Percentiles rank a stretch among this genome's conserved stretches.
These are phyloP conservation scores for Peronospora belbahrii DNA, from an alignment of 352 stramenopile species.

Conservation along the genomic window DNA sequence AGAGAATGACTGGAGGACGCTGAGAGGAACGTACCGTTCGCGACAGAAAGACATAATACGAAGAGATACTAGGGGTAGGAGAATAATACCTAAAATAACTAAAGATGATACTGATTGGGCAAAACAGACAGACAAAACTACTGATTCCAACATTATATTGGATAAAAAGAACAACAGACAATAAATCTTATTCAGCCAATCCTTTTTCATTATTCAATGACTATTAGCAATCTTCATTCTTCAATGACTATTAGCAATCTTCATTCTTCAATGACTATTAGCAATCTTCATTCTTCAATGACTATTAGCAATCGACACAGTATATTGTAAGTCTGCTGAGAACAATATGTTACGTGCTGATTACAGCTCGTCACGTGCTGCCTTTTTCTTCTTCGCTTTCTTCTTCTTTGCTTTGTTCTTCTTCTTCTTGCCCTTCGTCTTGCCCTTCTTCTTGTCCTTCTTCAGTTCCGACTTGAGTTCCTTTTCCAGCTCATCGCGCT, in stretches of 20 bases:
- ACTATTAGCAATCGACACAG: too few species aligned
- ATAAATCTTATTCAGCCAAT: too few species aligned
- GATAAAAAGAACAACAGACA: too few species aligned
- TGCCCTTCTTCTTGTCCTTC: conserved; percentile 33
- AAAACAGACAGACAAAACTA: too few species aligned
- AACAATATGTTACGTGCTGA: too few species aligned
- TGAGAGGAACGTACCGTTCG: conserved; percentile 17
- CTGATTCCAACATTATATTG: too few species aligned
- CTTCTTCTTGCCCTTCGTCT: conserved; percentile 52
- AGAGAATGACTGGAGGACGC: conserved; percentile 39
- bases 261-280: not conserved
- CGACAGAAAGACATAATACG: conserved; percentile 29
- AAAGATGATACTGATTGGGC: too few species aligned
- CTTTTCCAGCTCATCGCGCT: conserved; percentile 46
- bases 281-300: too few species aligned
- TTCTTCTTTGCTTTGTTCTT: conserved; percentile 2
- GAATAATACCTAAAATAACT: not conserved
- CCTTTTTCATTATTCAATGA: too few species aligned
- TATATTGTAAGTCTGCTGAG: too few species aligned
- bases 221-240: too few species aligned
- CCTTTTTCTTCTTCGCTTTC: conserved; percentile 41
- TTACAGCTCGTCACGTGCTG: conserved; percentile 50
- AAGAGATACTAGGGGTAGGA: not conserved
- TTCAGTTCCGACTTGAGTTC: conserved; percentile 29
- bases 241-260: too few species aligned